Conservation (phyloP, 805 yeast genomes). For the Saccharomyces jurei region DNA sequence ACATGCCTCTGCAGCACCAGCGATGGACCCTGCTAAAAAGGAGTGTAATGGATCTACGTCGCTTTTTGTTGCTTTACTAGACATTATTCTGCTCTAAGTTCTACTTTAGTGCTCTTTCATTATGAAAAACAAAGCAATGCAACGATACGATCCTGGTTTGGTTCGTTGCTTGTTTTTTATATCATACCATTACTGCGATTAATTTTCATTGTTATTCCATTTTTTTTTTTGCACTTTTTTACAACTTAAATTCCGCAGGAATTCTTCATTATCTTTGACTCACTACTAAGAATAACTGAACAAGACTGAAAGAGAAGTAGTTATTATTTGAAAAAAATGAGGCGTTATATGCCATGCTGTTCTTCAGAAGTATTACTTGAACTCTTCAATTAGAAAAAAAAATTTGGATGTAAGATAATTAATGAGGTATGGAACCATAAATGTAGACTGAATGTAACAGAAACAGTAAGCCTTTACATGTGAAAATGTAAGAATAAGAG, state of each 20-base stretch:
- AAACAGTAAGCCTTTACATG: too few species aligned
- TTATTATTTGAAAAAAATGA: not conserved
- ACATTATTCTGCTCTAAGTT: conserved; percentile 2
- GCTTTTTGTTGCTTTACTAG: conserved; percentile 3
- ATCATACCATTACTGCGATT: not conserved
- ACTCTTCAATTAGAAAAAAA: not conserved
- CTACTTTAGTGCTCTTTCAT: not conserved
- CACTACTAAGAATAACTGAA: not conserved
- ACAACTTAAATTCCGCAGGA: not conserved
- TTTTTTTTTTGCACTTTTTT: not conserved
- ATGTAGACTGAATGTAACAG: too few species aligned
- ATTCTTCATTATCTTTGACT: not conserved
- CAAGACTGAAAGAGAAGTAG: not conserved
- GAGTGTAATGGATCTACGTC: conserved; percentile 68
- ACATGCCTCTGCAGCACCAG: conserved; percentile 92
- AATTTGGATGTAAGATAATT: too few species aligned
- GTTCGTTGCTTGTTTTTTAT: not conserved
- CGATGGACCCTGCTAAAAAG: conserved; percentile 90
- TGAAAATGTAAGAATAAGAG: too few species aligned
- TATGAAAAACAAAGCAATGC: not conserved
- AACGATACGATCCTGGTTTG: not conserved
- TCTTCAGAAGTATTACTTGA: too few species aligned
- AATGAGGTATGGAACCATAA: too few species aligned
- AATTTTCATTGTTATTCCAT: not conserved
- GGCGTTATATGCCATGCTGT: not conserved